Conservation (phyloP, 2,329 filamentous ascomycete genomes). For the Daldinia sp. region DNA sequence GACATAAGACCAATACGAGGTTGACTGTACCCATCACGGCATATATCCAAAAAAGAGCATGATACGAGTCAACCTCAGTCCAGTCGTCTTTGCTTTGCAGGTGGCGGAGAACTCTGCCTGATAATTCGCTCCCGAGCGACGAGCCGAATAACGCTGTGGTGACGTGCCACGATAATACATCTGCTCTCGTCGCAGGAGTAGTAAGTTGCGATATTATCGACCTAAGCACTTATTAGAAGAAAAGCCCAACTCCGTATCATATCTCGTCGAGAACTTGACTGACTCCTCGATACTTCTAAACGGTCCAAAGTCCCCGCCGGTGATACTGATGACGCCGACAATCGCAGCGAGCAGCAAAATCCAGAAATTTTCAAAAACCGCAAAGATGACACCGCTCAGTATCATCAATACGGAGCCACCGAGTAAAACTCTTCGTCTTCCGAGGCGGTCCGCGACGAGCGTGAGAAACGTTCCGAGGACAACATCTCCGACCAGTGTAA, state of each 20-base stretch:
- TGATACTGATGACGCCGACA: constrained; percentile 68
- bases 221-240: constrained; percentile 29
- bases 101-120: constrained; percentile 60
- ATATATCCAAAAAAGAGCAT: constrained; percentile 67
- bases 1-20: constrained; percentile 53
- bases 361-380: constrained; percentile 65
- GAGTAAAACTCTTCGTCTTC: constrained; percentile 62
- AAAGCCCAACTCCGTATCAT: background rate
- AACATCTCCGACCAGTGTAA: constrained; percentile 69
- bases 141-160: constrained; percentile 64
- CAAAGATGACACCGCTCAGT: constrained; percentile 63
- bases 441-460: constrained; percentile 65
- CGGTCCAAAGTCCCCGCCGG: constrained; percentile 71
- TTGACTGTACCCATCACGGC: constrained; percentile 63
- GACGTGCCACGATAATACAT: constrained; percentile 74
- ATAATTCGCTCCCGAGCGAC: constrained; percentile 60
- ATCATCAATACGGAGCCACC: constrained; percentile 65
- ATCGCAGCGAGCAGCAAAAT: constrained; percentile 65
- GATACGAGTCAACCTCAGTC: constrained; percentile 61
- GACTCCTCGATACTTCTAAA: constrained; percentile 72
- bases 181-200: constrained; percentile 59
- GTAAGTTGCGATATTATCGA: constrained; percentile 69
- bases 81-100: constrained; percentile 56
- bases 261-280: constrained; percentile 2
- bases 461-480: constrained; percentile 65